phyloP scores from a whole-genome alignment of 2,329 filamentous ascomycete species.

The Didymella pomorum region DNA sequence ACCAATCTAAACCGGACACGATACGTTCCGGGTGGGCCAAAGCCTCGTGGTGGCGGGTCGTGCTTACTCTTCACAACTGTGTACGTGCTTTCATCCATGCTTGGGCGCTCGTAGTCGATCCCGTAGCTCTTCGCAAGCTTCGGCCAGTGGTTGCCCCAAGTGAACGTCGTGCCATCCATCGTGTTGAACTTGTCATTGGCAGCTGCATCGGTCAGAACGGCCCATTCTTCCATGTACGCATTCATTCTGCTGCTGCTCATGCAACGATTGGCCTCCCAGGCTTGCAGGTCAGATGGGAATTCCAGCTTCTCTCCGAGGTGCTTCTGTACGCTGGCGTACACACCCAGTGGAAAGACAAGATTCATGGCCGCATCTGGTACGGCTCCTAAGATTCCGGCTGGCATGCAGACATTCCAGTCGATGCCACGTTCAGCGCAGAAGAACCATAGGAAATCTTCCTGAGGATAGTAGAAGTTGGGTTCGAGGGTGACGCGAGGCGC shows the following conservation, averaged over 20 bases:
- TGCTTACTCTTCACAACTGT: constrained; percentile 31
- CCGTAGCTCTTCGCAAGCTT: constrained; percentile 57
- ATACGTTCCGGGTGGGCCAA: constrained; percentile 53
- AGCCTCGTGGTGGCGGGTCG: constrained; percentile 48
- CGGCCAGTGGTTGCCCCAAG: constrained; percentile 60
- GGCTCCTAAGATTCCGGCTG: constrained; percentile 59
- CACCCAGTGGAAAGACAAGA: constrained; percentile 56
- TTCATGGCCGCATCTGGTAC: constrained; percentile 62
- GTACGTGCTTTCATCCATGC: constrained; percentile 22
- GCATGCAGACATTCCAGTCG: constrained; percentile 59
- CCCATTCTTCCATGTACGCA: constrained; percentile 62
- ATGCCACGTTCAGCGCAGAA: constrained; percentile 53
- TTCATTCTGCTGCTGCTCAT: constrained; percentile 59
- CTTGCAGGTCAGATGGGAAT: constrained; percentile 55
- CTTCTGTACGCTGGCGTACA: constrained; percentile 60
- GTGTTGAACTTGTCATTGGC: constrained; percentile 61
- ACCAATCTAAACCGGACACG: constrained; percentile 54
- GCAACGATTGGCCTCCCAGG: constrained; percentile 56
- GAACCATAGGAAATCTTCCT: constrained; percentile 59
- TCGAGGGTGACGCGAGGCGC: constrained; percentile 55
- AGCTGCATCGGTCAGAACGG: constrained; percentile 53
- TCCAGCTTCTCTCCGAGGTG: constrained; percentile 53
- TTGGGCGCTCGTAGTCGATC: constrained; percentile 48
- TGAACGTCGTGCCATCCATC: constrained; percentile 55
- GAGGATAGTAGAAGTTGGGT: constrained; percentile 64